Evolutionary conservation across 352 stramenopile species (phyloP), one percentile per base, ranked within the genome.

Genomic region (Halophytophthora polymorphica): DNA sequence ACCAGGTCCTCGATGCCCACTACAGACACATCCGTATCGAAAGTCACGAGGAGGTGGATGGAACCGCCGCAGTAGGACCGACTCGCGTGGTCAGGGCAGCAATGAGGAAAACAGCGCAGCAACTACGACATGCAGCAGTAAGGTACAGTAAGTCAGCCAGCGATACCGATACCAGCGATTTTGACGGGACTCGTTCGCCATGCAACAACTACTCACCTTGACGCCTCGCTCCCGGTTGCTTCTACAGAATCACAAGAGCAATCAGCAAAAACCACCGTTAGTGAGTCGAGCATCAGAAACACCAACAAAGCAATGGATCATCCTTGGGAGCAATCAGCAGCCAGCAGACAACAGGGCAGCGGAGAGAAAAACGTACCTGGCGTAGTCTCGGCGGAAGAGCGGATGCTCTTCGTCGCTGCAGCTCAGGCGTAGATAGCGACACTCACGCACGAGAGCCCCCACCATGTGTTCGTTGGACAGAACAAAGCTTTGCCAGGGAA

Each of bases 61-160:
- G 66, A 68, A 31, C 53, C 61, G 22, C 66, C 66, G 45, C 66
- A 75, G 46, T 75, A 75, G 44, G 57, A 63, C 7, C 66, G 57
- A 33, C 21, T 31, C 6, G 55, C 42, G 44, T 75, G 66, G 4
- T 56, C 49, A 2, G 61, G 62, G 17, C 66, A 76, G 35, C 66
- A 75, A 52, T 75, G 66, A 8, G 66, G 66, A 45, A 75, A 75
- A 46, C 66, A 75, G 2, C 64, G 48, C 39, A 55, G 18, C 23
- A 55, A 31, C 48, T 55, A 40, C 6, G 6, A n/a, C n/a, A 15
- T 29, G 2, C n/a, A 39, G 1, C 43, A 40, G 52, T 22, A 6
- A 60, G 31, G 44, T 60, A 47, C 12, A 6, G 17, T 19, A 6
- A 15, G 19, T 13, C 37, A 39, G 4, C 19, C 42, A 39, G 17